phyloP scores from a whole-genome alignment of 306 rosid species.

The Rosa persica region DNA sequence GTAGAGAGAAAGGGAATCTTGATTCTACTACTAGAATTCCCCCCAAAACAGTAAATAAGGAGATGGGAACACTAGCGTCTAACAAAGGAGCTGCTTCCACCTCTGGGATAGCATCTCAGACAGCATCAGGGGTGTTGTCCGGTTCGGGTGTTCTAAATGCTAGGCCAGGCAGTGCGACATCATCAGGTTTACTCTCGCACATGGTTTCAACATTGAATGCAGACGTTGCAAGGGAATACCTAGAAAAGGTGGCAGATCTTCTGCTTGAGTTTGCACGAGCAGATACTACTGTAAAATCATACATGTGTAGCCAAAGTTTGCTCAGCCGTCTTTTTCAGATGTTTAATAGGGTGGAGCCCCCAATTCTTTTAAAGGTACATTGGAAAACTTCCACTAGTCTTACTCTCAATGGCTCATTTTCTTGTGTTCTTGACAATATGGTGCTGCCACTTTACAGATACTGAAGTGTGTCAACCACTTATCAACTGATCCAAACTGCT shows the following conservation, averaged over 20 bases:
- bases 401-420: background rate
- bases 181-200: slow-evolving; percentile 95
- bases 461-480: slow-evolving; percentile 87
- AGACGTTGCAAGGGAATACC: slow-evolving; percentile 92
- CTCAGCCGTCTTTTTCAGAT: slow-evolving; percentile 98
- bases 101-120: slow-evolving; percentile 92
- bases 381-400: slow-evolving; percentile 9
- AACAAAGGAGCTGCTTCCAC: slow-evolving; percentile 83
- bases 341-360: slow-evolving; percentile 98
- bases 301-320: slow-evolving; percentile 97
- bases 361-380: slow-evolving; percentile 86
- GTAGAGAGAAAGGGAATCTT: slow-evolving; percentile 82
- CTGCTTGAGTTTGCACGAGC: slow-evolving; percentile 97
- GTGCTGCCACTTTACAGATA: slow-evolving; percentile 53
- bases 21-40: slow-evolving; percentile 72
- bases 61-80: slow-evolving; percentile 59
- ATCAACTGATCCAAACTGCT: slow-evolving; percentile 99
- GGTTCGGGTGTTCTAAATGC: slow-evolving; percentile 99
- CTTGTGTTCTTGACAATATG: slow-evolving; percentile 25
- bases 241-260: slow-evolving; percentile 98
- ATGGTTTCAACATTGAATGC: slow-evolving; percentile 91
- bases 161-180: slow-evolving; percentile 96
- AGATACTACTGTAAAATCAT: slow-evolving; percentile 87
- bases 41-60: slow-evolving; percentile 63
- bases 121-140: slow-evolving; percentile 95